Conservation (phyloP, 495 filamentous ascomycete species). For the Hyaloscypha finlandica region DNA sequence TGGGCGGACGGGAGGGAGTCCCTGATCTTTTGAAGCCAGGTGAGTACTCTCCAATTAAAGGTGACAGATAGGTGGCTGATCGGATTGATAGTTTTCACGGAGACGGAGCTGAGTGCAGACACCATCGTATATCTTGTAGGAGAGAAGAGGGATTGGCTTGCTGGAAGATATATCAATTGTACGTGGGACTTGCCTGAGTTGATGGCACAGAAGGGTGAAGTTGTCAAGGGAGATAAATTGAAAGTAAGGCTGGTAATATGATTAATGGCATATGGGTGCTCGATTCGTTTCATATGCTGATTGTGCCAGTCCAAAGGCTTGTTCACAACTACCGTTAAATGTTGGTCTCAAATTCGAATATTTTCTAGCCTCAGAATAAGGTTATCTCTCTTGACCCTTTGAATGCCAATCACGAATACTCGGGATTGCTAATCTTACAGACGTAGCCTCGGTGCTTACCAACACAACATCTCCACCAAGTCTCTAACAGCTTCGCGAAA, state of each 20-base stretch:
- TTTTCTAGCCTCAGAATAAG: too few relatives aligned
- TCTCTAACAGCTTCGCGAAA: too few relatives aligned
- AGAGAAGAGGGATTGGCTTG: constrained; percentile 50
- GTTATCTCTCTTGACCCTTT: too few relatives aligned
- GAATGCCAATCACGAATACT: too few relatives aligned
- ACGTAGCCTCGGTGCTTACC: too few relatives aligned
- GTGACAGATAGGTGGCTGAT: background rate
- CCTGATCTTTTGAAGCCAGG: constrained; percentile 11
- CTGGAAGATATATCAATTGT: constrained; percentile 50
- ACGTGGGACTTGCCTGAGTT: constrained; percentile 54
- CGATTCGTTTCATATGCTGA: background rate
- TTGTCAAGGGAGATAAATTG: constrained; percentile 48
- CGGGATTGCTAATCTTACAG: too few relatives aligned
- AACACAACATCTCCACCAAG: too few relatives aligned
- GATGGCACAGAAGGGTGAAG: constrained; percentile 43
- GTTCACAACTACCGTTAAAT: too few relatives aligned
- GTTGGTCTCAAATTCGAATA: too few relatives aligned
- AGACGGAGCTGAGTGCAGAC: constrained; percentile 50
- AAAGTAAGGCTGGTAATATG: constrained; percentile 33
- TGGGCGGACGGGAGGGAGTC: constrained; percentile 30
- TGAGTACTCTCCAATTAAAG: constrained; percentile 13
- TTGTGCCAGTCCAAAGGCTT: too few relatives aligned
- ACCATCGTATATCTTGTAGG: constrained; percentile 49
- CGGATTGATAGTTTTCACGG: constrained; percentile 38
- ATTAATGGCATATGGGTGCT: background rate